Conservation (phyloP, 768 basidiomycete genomes). For the Tylopilus cervinicoccineus region DNA sequence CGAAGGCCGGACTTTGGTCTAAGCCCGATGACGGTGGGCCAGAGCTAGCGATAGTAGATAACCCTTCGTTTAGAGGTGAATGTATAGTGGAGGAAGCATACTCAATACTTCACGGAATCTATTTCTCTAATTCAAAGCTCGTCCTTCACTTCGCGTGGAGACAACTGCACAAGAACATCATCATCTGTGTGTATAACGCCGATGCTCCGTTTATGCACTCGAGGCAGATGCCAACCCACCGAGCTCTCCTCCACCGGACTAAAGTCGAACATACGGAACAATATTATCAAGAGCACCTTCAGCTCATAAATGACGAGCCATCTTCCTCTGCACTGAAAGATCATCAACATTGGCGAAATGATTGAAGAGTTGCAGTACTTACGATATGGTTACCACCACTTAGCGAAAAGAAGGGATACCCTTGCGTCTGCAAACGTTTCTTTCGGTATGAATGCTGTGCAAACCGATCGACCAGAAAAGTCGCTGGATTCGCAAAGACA, state of each 20-base stretch:
- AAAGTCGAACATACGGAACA: constrained; percentile 13
- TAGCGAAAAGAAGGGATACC: constrained; percentile 9
- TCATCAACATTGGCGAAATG: too few relatives aligned
- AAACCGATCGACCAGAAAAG: constrained; percentile 18
- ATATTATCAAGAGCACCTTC: constrained; percentile 10
- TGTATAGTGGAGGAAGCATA: too few relatives aligned
- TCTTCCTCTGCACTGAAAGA: constrained; percentile 17
- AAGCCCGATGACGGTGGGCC: too few relatives aligned
- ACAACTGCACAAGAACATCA: constrained; percentile 10
- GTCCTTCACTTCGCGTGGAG: neutral
- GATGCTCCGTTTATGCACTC: constrained; percentile 5
- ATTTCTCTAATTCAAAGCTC: neutral
- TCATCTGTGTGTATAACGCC: constrained; percentile 14
- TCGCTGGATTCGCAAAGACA: constrained; percentile 8
- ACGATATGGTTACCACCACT: constrained; percentile 16
- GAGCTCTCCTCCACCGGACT: neutral
- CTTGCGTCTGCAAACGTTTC: constrained; percentile 8
- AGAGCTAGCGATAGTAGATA: too few relatives aligned
- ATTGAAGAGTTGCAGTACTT: too few relatives aligned
- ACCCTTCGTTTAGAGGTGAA: too few relatives aligned
- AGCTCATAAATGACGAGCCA: constrained; percentile 20
- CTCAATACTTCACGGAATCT: too few relatives aligned
- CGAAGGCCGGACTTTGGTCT: too few relatives aligned
- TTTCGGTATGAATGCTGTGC: constrained; percentile 9
- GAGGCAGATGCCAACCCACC: constrained; percentile 3